Evolutionary conservation across 495 filamentous ascomycete species (phyloP), one percentile per base, ranked within the genome.

Genomic region (Thozetella sp.): DNA sequence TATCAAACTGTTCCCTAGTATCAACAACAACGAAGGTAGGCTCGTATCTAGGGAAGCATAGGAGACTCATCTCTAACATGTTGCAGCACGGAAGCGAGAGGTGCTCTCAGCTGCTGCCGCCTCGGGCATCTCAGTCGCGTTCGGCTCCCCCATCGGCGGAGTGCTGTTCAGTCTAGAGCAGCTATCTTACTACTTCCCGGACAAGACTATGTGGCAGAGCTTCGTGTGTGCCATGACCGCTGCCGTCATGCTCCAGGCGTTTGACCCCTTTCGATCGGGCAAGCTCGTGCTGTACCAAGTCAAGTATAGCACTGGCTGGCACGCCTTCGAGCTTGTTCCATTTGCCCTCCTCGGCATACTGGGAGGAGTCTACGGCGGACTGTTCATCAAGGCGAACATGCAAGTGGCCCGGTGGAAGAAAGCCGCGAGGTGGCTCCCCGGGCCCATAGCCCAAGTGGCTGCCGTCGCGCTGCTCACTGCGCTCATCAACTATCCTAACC

Each of bases 121-220:
- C 22, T 91, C 93, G 19, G 95, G 95, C 23, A 96, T 99, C 50
- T 97, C 93, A 1, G 95, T 99, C 40, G 96, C 95, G 37, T 99
- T 99, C 70, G 95, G 96, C 23, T 93, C 96, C 11, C 95, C 95
- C 26, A 97, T 99, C 58, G 95, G 95, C 25, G 92, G 92, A 22
- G 92, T 96, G 19, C 75, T 96, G 3, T 96, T 99, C 79, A 95
- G 91, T 74, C 80, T 99, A 24, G 95, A 99, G 84, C 94, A 97
- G 82, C 76, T 99, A 13, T 96, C 93, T 1, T 99, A 98, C 76
- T 99, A 98, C 72, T 99, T 99, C 63, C 95, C 95, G 1, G 95
- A 99, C 68, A 98, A 97, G 71, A 97, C 95, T 1, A 99, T 99
- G 95, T 99, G 95, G 95, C 94, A 97, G 69, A 96, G 92, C 69